Evolutionary conservation across 148 eudicot species (phyloP).

Genomic region (Bassia scoparia): DNA sequence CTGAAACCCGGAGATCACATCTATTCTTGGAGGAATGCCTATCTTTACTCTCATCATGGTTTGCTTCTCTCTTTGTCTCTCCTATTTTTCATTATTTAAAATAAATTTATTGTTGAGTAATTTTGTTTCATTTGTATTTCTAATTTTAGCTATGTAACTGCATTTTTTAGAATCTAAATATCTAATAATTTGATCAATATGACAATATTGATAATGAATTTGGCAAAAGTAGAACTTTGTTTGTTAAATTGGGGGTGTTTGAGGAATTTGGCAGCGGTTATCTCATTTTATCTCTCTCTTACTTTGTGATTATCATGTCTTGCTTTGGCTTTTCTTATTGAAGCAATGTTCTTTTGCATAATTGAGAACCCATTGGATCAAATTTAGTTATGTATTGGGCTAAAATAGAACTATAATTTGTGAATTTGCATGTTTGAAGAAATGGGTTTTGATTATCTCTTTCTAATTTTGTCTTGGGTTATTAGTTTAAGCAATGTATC

Average conservation of each 20-base stretch:
- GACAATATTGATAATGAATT: not conserved
- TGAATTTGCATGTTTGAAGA: not conserved
- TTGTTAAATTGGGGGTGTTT: too few relatives aligned
- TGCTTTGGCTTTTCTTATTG: too few relatives aligned
- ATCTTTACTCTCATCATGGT: slow-evolving; percentile 75
- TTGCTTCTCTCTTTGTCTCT: not conserved
- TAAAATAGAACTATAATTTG: slow-evolving; percentile 5
- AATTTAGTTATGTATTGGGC: slow-evolving; percentile 3
- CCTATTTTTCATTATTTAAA: not conserved
- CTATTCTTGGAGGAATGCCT: slow-evolving; percentile 62
- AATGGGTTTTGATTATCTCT: not conserved
- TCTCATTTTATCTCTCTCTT: too few relatives aligned
- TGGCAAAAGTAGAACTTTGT: slow-evolving; percentile 13
- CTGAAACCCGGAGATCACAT: slow-evolving; percentile 69
- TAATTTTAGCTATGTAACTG: not conserved
- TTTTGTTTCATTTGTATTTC: not conserved
- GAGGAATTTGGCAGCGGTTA: too few relatives aligned
- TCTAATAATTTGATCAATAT: not conserved
- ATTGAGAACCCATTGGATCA: too few relatives aligned
- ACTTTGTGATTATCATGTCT: too few relatives aligned
- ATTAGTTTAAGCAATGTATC: not conserved
- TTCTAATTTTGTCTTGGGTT: too few relatives aligned
- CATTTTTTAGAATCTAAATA: not conserved
- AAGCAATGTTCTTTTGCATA: too few relatives aligned
- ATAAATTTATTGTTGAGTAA: not conserved